phyloP scores from a whole-genome alignment of 805 yeast species.

The Yamadazyma sp. region DNA sequence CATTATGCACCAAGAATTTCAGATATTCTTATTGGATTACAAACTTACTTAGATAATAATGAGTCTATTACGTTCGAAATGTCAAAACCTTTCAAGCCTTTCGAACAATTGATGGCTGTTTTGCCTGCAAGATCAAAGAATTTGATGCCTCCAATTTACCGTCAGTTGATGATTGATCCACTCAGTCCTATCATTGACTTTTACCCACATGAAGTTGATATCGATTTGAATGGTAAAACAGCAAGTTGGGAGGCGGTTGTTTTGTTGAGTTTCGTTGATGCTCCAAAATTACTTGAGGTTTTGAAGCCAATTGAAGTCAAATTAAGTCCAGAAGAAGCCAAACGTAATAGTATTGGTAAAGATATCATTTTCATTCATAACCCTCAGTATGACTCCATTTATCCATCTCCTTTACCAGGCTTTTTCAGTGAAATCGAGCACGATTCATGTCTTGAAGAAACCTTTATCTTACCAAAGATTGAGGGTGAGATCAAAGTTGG shows the following conservation, averaged over 20 bases:
- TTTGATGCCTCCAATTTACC: slow-evolving; percentile 73
- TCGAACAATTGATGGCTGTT: slow-evolving; percentile 96
- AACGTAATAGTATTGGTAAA: slow-evolving; percentile 71
- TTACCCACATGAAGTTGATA: slow-evolving; percentile 83
- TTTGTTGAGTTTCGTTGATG: slow-evolving; percentile 86
- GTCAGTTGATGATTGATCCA: slow-evolving; percentile 82
- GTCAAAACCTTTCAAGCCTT: slow-evolving; percentile 85
- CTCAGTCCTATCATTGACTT: slow-evolving; percentile 85
- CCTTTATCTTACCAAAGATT: slow-evolving; percentile 51
- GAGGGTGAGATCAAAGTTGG: slow-evolving; percentile 48
- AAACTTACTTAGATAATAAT: slow-evolving; percentile 38
- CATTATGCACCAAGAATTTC: slow-evolving; percentile 96
- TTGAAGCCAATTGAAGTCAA: slow-evolving; percentile 62
- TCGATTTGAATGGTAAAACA: slow-evolving; percentile 91
- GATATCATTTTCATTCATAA: slow-evolving; percentile 69
- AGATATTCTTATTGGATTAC: slow-evolving; percentile 73
- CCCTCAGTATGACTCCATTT: slow-evolving; percentile 67
- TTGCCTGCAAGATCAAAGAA: slow-evolving; percentile 86
- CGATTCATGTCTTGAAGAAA: slow-evolving; percentile 70
- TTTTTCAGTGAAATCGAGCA: slow-evolving; percentile 74
- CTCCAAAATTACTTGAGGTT: slow-evolving; percentile 66
- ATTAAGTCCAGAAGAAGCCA: slow-evolving; percentile 65
- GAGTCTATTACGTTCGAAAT: slow-evolving; percentile 47
- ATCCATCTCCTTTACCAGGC: slow-evolving; percentile 73
- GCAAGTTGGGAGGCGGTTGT: slow-evolving; percentile 99